Conservation (phyloP, 164 flowering plant species). For the Litsea cubeba region DNA sequence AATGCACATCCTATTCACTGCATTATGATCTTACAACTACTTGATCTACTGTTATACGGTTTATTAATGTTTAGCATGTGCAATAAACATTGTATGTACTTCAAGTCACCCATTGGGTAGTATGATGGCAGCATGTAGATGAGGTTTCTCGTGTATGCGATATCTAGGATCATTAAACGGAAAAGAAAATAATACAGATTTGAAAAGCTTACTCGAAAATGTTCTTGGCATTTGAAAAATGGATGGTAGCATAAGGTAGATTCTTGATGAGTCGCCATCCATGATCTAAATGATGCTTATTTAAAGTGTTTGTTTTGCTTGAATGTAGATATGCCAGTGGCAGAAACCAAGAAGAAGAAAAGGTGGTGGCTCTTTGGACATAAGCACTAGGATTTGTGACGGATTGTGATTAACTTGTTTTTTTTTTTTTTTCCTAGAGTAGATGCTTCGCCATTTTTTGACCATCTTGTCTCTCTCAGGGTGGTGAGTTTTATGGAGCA, state of each 20-base stretch:
- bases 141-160: too few species aligned
- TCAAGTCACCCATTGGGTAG: too few species aligned
- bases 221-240: too few species aligned
- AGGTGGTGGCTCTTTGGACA: conserved; percentile 46
- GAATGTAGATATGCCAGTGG: conserved; percentile 37
- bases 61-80: not conserved
- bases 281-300: not conserved
- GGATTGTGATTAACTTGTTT: conserved; percentile 3
- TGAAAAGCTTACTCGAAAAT: too few species aligned
- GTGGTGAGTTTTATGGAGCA: not conserved
- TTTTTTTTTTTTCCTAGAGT: not conserved
- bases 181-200: too few species aligned
- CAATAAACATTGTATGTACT: too few species aligned
- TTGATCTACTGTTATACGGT: too few species aligned
- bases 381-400: conserved; percentile 27
- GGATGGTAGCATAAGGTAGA: too few species aligned
- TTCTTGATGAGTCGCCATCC: not conserved
- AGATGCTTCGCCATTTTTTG: not conserved
- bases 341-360: conserved; percentile 51
- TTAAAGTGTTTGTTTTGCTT: not conserved
- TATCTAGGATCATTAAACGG: too few species aligned
- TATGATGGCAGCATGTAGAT: too few species aligned
- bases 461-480: not conserved
- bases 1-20: not conserved
- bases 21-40: not conserved